Evolutionary conservation across 352 stramenopile species (phyloP).

Genomic region (Hyaloperonospora arabidopsidis): DNA sequence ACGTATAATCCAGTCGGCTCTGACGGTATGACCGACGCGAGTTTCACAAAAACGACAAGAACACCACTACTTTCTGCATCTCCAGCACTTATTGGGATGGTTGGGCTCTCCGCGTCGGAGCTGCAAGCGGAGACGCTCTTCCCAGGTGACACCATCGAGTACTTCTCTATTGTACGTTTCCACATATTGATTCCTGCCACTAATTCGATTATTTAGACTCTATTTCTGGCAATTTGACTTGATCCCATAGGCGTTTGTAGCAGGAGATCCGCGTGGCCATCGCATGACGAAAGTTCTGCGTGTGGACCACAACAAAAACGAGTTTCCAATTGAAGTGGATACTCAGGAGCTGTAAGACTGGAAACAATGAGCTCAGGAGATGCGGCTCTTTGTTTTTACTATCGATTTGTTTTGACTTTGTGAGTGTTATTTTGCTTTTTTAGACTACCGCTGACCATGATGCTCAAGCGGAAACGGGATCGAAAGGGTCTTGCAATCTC

Average conservation of each 20-base stretch:
- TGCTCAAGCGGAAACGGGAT: slow-evolving; percentile 63
- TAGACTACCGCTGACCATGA: slow-evolving; percentile 56
- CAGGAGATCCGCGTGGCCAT: slow-evolving; percentile 57
- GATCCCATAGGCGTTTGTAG: slow-evolving; percentile 50
- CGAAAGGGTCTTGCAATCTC: slow-evolving; percentile 45
- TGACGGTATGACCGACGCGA: too few relatives aligned
- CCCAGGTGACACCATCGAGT: slow-evolving; percentile 67
- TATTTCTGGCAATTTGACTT: neutral
- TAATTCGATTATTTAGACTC: neutral
- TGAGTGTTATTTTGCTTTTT: neutral
- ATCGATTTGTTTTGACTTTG: too few relatives aligned
- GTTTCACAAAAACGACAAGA: too few relatives aligned
- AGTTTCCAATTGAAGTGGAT: slow-evolving; percentile 59
- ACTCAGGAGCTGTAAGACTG: slow-evolving; percentile 57
- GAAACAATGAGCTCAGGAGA: neutral
- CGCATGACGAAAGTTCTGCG: slow-evolving; percentile 53
- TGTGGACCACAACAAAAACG: slow-evolving; percentile 31
- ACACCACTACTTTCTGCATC: too few relatives aligned
- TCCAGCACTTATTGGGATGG: slow-evolving; percentile 6
- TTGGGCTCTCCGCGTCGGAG: slow-evolving; percentile 47
- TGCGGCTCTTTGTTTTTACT: neutral
- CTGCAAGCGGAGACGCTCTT: slow-evolving; percentile 52
- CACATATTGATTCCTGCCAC: neutral
- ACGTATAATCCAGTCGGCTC: too few relatives aligned
- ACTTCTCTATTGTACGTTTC: slow-evolving; percentile 55